A percentile compares a stretch with the other conserved stretches of the same genome.
These are phyloP conservation scores for Trypanosoma lewisi DNA, from an alignment of 208 protist species.

Conservation along the genomic window DNA sequence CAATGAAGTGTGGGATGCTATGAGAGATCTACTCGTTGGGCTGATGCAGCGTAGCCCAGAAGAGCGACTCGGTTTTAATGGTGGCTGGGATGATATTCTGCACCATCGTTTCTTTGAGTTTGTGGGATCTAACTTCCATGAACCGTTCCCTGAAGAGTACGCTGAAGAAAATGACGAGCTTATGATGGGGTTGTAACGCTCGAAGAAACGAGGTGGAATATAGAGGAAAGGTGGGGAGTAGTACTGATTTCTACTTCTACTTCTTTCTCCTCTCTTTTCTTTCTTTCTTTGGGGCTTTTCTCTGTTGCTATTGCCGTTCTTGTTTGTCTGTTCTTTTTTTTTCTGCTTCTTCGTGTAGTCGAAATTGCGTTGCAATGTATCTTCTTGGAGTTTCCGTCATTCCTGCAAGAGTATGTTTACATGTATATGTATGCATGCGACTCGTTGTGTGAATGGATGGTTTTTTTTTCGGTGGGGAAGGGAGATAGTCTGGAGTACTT, in stretches of 20 bases:
- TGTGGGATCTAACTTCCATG: neutral
- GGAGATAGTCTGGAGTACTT: too few species aligned
- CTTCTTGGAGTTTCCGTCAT: too few species aligned
- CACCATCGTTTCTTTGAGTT: slow-evolving; percentile 18
- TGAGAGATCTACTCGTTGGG: slow-evolving; percentile 17
- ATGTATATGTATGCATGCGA: too few species aligned
- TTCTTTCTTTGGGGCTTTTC: neutral
- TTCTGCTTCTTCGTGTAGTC: too few species aligned
- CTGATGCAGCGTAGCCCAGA: slow-evolving; percentile 25
- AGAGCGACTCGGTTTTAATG: slow-evolving; percentile 8
- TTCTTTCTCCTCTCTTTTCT: neutral
- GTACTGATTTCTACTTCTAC: neutral
- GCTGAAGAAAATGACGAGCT: slow-evolving; percentile 38
- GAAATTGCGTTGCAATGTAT: too few species aligned
- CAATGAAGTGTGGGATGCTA: slow-evolving; percentile 11
- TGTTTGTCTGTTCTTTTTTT: neutral
- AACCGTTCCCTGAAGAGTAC: slow-evolving; percentile 27
- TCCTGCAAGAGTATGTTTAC: too few species aligned
- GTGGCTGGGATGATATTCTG: slow-evolving; percentile 22
- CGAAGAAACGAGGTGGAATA: neutral
- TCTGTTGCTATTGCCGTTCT: neutral
- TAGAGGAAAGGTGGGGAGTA: neutral
- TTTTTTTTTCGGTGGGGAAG: too few species aligned
- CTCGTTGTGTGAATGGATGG: too few species aligned
- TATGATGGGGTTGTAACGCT: slow-evolving; percentile 27